These are phyloP conservation scores for Rhodotorula mucilaginosa DNA, from an alignment of 1,284 basidiomycete species.

Conservation along the genomic window DNA sequence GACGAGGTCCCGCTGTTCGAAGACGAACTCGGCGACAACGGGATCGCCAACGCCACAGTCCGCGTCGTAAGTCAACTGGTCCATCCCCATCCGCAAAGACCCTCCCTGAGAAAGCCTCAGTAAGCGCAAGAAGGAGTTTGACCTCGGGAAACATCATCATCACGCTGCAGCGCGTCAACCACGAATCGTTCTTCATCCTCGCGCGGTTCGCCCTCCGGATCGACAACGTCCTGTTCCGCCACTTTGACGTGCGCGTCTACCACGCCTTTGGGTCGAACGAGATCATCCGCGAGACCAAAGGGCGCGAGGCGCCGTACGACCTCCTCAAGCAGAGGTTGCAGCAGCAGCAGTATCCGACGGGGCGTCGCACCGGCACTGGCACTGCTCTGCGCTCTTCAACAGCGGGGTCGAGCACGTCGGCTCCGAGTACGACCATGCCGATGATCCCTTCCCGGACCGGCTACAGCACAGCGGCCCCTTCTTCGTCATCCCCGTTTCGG, in stretches of 20 bases:
- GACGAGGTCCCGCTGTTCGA: slow-evolving; percentile 89
- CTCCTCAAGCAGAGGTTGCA: slow-evolving; percentile 10
- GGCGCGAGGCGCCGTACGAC: slow-evolving; percentile 81
- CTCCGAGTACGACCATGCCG: no score
- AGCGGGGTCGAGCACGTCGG: background rate
- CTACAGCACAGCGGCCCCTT: background rate
- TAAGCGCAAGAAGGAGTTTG: no score
- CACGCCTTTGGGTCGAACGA: slow-evolving; percentile 64
- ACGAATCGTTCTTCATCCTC: slow-evolving; percentile 88
- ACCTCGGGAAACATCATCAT: no score
- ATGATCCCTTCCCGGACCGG: background rate
- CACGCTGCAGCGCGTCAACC: slow-evolving; percentile 81
- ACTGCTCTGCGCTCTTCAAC: background rate
- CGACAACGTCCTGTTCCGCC: slow-evolving; percentile 89
- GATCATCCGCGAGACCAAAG: slow-evolving; percentile 76
- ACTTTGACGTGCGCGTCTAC: slow-evolving; percentile 85
- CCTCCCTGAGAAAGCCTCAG: no score
- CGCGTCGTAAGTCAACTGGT: slow-evolving; percentile 67
- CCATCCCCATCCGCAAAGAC: no score
- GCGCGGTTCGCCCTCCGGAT: slow-evolving; percentile 90
- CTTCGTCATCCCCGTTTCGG: background rate
- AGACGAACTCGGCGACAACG: slow-evolving; percentile 92
- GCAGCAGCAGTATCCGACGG: background rate
- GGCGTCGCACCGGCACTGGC: background rate
- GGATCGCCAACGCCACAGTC: slow-evolving; percentile 73